Evolutionary conservation across 768 basidiomycete species (phyloP), one percentile per base, ranked within the genome.

Genomic region (Suillus discolor): DNA sequence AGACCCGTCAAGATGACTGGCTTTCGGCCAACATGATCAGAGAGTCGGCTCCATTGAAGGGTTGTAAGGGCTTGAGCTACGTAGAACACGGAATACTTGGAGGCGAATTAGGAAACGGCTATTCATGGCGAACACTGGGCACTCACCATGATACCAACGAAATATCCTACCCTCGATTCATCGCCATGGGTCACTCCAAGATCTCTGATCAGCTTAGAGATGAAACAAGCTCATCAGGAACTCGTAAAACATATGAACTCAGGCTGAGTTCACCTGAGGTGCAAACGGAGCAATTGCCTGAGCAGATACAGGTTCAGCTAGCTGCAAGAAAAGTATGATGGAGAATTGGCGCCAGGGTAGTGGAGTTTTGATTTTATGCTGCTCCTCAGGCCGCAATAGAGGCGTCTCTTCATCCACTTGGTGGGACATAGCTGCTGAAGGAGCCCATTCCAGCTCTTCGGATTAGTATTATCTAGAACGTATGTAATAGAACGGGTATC

Each of bases 11-110:
- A 71, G 15, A 87, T 72, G n/a, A 87, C 79, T 8, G 86, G 86
- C 69, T 86, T 87, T 39, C 86, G 81, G 15, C 86, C 86, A 31
- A 85, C 70, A 61, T 74, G 75, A 69, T 87, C 85, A 7, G 87
- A 87, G 2, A 81, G 68, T 61, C 85, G 79, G 71, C 84, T 84
- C 87, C 87, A 89, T 70, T 86, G 85, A 0, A 89, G 78, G 20
- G 87, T 82, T 6, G 84, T 85, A 49, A 82, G 64, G 1, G 87
- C 83, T 70, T 88, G 84, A 0, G 85, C 81, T 0, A 78, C 75
- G 62, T 83, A 88, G 72, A 87, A 88, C 4, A 87, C 70, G 1
- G 86, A 86, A 78, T 86, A 82, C 85, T 87, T 38, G n/a, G 2
- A 62, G 66, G 31, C 11, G 20, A 16, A 31, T 59, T 25, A 59